A percentile compares a stretch with the other conserved stretches of the same genome.
phyloP scores from a whole-genome alignment of 1,139 yeast genomes.

The Yamadazyma epiphylla region DNA sequence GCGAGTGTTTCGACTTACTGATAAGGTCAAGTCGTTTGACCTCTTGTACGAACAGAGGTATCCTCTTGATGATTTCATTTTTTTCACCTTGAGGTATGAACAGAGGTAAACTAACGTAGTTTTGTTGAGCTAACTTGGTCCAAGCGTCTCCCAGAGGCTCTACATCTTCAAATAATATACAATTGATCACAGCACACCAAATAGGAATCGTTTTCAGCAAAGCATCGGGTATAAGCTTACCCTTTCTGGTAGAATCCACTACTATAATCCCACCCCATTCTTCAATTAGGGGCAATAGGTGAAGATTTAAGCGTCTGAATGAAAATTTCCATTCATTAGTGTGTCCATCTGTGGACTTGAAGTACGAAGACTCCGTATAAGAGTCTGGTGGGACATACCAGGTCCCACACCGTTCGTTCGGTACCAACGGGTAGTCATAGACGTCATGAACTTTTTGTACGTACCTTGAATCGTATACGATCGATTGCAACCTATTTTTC shows the following conservation, averaged over 20 bases:
- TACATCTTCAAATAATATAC: constrained; percentile 39
- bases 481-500: constrained; percentile 67
- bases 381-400: constrained; percentile 66
- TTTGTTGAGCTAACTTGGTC: constrained; percentile 5
- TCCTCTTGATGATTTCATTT: constrained; percentile 41
- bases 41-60: constrained; percentile 49
- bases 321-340: constrained; percentile 77
- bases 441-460: constrained; percentile 14
- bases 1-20: constrained; percentile 24
- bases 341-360: constrained; percentile 92
- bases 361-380: constrained; percentile 53
- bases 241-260: constrained; percentile 84
- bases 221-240: constrained; percentile 84
- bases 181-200: constrained; percentile 83
- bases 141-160: constrained; percentile 1
- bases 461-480: constrained; percentile 52
- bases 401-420: constrained; percentile 84
- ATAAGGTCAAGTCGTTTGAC: constrained; percentile 38
- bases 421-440: constrained; percentile 40
- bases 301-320: constrained; percentile 67
- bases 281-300: constrained; percentile 49
- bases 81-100: constrained; percentile 60
- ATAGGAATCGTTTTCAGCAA: constrained; percentile 82
- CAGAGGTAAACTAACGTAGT: constrained; percentile 39
- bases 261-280: constrained; percentile 47